A percentile compares a stretch with the other conserved stretches of the same genome.
phyloP scores from a whole-genome alignment of 768 basidiomycete species.

The Lactifluus subvellereus region DNA sequence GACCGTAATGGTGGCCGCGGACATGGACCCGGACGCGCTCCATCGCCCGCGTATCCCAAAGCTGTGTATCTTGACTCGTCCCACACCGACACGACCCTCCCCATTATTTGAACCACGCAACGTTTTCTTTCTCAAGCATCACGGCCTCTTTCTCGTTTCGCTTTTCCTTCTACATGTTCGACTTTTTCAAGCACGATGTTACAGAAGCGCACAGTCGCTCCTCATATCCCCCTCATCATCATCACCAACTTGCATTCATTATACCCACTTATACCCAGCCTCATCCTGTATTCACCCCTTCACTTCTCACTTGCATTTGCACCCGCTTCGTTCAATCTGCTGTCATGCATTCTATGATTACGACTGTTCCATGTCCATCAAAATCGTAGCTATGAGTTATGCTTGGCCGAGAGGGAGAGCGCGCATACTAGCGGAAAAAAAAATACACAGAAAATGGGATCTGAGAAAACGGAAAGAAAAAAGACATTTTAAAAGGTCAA shows the following conservation, averaged over 20 bases:
- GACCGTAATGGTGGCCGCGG: background rate
- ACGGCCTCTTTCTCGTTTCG: background rate
- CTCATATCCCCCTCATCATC: background rate
- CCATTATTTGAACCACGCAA: background rate
- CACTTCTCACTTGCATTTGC: background rate
- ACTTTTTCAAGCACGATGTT: background rate
- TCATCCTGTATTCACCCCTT: background rate
- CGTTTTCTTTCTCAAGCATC: background rate
- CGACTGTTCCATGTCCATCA: slow-evolving; percentile 21
- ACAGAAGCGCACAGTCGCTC: background rate
- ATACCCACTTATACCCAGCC: background rate
- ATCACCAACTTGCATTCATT: background rate
- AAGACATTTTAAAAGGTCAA: background rate
- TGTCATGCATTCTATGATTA: slow-evolving; percentile 20
- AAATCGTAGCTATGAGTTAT: slow-evolving; percentile 23
- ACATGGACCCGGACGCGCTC: background rate
- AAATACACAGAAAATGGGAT: background rate
- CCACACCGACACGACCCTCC: background rate
- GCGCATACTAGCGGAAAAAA: background rate
- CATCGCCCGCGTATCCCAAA: background rate
- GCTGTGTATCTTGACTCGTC: background rate
- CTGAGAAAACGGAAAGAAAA: background rate
- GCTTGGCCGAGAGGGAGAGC: background rate
- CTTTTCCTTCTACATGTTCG: background rate
- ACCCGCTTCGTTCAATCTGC: background rate